Base-by-base conservation (phyloP, 371 early-diverging fungal genomes). In the Nematocida major region DNA sequence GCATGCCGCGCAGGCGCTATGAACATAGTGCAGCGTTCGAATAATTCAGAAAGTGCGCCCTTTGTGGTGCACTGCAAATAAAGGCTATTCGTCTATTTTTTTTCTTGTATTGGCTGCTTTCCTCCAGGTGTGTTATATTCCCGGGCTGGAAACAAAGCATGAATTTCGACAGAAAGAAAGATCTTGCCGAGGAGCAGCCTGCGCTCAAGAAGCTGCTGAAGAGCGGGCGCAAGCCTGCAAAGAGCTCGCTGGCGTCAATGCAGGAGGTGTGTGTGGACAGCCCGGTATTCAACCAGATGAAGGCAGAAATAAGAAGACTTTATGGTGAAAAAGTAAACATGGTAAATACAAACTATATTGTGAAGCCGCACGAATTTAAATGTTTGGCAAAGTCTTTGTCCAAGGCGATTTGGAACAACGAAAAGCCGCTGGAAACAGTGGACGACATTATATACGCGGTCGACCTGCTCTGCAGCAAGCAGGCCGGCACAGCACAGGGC, bases 251-350 rank as follows among this genome's bases (percentile, higher is more conserved):
- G 11, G 15, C 38, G 18, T 40, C 62, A 13, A 15, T 67, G 2
- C 11, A n/a, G n/a, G 30, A n/a, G 5, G 32, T 9, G 9, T 15
- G 15, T 42, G n/a, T 13, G 20, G 40, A 59, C 40, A 11, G 18
- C 13, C 39, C 28, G 20, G 39, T 73, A n/a, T 40, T 73, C 4
- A 49, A 73, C 51, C 76, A 73, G 20, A 73, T 73, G 76, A 73
- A 73, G 40, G 30, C 47, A 24, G 76, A 73, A 63, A 73, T 73
- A 62, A 15, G 76, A 34, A 48, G 48, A 30, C 51, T 73, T 9
- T 73, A 73, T 39, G 76, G 76, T 20, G 76, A 73, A 63, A 73
- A 73, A 73, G 76, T 73, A 57, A 73, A 73, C 38, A 73, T 73
- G 76, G 63, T 24, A 34, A 73, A 73, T 48, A 73, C 76, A 63